Evolutionary conservation across 768 basidiomycete genomes (phyloP).

Genomic region (Lenzites betulinus): DNA sequence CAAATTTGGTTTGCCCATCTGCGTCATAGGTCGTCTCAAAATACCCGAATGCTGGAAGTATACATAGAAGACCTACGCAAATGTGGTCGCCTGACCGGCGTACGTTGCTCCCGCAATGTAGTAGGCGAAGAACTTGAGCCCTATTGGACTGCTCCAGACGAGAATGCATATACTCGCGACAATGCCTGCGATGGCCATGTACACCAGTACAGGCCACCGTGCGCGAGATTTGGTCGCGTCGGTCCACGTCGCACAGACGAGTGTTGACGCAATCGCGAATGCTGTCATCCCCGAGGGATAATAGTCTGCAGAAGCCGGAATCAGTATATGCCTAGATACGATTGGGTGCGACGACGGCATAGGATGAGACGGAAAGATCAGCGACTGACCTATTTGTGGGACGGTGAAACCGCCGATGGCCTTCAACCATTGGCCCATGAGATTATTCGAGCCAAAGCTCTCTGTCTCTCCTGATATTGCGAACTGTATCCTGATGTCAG

Average conservation of each 20-base stretch:
- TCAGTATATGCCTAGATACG: not conserved
- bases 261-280: conserved; percentile 62
- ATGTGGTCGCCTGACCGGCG: conserved; percentile 75
- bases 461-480: conserved; percentile 68
- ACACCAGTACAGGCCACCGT: conserved; percentile 67
- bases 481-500: conserved; percentile 43
- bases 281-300: conserved; percentile 69
- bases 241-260: conserved; percentile 65
- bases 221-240: conserved; percentile 52
- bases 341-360: not conserved
- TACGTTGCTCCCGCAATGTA: conserved; percentile 70
- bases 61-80: conserved; percentile 48
- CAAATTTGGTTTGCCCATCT: conserved; percentile 84
- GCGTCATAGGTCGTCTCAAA: not conserved
- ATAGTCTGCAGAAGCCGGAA: conserved; percentile 36
- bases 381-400: conserved; percentile 54
- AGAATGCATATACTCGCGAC: conserved; percentile 59
- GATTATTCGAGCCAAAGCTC: conserved; percentile 67
- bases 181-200: conserved; percentile 59
- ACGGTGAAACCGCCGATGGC: conserved; percentile 62
- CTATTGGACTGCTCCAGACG: conserved; percentile 58
- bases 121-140: conserved; percentile 76
- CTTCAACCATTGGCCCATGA: conserved; percentile 75
- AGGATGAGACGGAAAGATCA: too few relatives aligned
- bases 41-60: not conserved